phyloP scores from a whole-genome alignment of 1,284 basidiomycete species.

The Austroboletus novae-zelandiae region DNA sequence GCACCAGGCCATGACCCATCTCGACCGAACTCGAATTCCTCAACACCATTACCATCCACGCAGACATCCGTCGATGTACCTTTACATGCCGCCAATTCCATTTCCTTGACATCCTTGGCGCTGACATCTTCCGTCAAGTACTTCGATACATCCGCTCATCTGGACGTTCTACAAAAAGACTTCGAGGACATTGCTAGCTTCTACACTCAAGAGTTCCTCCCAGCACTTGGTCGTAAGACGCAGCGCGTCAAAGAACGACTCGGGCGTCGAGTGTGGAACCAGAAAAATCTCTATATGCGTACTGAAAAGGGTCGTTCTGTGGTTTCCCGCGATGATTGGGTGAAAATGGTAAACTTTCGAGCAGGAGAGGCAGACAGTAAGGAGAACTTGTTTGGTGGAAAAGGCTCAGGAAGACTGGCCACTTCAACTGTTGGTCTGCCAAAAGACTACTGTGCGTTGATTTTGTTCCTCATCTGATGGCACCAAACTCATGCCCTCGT shows the following conservation, averaged over 20 bases:
- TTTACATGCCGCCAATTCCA: slow-evolving; percentile 29
- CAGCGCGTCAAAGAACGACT: slow-evolving; percentile 66
- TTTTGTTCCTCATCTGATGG: not conserved
- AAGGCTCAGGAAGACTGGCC: not conserved
- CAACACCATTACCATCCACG: not conserved
- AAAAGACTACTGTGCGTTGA: slow-evolving; percentile 25
- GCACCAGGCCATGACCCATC: slow-evolving; percentile 25
- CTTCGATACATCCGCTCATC: slow-evolving; percentile 56
- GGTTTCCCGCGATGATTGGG: slow-evolving; percentile 38
- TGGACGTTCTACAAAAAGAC: slow-evolving; percentile 53
- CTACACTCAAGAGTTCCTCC: slow-evolving; percentile 37
- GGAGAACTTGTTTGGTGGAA: not conserved
- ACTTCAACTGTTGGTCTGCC: slow-evolving; percentile 6
- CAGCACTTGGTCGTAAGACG: slow-evolving; percentile 46
- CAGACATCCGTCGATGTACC: too few species aligned
- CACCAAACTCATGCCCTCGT: slow-evolving; percentile 1
- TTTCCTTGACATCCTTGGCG: not conserved
- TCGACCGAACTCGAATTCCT: not conserved
- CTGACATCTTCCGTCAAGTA: slow-evolving; percentile 32
- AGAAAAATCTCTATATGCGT: slow-evolving; percentile 53
- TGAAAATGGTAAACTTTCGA: slow-evolving; percentile 36
- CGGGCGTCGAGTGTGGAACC: slow-evolving; percentile 66
- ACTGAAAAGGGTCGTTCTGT: slow-evolving; percentile 27
- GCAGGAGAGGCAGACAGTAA: not conserved
- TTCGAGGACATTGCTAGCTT: slow-evolving; percentile 47